Evolutionary conservation across 2,329 filamentous ascomycete species (phyloP), one percentile per base, ranked within the genome.

Genomic region (Tympanopsis confertula): DNA sequence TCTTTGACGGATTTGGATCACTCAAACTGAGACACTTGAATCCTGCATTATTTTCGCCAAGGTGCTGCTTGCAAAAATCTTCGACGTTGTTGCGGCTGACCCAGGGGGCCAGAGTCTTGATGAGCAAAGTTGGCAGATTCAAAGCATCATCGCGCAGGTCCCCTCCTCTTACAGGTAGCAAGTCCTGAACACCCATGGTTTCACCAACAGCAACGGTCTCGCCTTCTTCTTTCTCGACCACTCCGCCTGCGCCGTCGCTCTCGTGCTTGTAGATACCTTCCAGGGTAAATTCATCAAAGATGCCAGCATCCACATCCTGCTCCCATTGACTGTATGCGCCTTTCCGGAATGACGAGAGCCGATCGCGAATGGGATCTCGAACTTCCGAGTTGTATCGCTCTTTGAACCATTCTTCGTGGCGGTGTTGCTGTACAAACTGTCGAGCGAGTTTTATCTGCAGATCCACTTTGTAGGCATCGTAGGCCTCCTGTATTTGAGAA

Each of bases 21-120:
- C 88, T 95, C 36, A 98, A 71, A 22, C 89, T 96, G 4, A 98
- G 69, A 79, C 89, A 96, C 54, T 89, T 93, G 65, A 91, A 95
- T 2, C 89, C 89, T 38, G 88, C 88, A 45, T 91, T 82, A 35
- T 80, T 82, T 50, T 95, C 88, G 13, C 89, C 88, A 3, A 96
- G 73, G 54, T 95, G 83, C 57, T 95, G 88, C 53, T 87, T 91
- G 61, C 88, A 94, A 51, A 96, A 95, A 2, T 79, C 79, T 58
- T 98, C 91, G 15, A 98, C 74, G 51, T 95, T 96, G 36, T 84
- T 78, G 28, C 91, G 83, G 51, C 86, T 94, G 44, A 98, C 91
- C 41, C 93, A 94, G 5, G 91, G 91, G 4, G 91, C 89, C 51
- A 98, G 87, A 0, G 91, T 98, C 66, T 98, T 98, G 68, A 98